Evolutionary conservation across 192 early-diverging fungal genomes (phyloP), one percentile per base, ranked within the genome.

Genomic region (Coemansia aciculifera): DNA sequence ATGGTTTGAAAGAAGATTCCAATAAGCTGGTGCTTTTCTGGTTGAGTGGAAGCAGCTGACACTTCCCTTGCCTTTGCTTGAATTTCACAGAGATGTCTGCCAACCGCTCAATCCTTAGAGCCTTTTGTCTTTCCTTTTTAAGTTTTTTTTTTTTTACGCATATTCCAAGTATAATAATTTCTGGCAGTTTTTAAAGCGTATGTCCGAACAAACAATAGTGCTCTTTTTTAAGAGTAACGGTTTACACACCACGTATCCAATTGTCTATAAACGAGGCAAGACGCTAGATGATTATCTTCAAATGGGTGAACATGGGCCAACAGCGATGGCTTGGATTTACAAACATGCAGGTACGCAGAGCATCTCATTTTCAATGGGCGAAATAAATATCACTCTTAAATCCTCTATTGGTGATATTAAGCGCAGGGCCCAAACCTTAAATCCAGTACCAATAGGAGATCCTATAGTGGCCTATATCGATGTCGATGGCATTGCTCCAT

Each of bases 261-360:
- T 46, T 3, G 3, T 46, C 3, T 46, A 46, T 15, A 15, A 46
- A 19, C 43, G 43, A 46, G 43, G 43, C n/a, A 46, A 46, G n/a
- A 17, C 43, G 4, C 31, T 57, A 8, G 54, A 57, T 6, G 2
- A 32, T 9, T 34, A 17, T 12, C 27, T 57, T 23, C 54, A 57
- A 57, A 57, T 34, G 21, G 54, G 17, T 3, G 43, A 2, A 13
- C 6, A 57, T 17, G 54, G 54, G 7, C 54, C 24, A 34, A 36
- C 19, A 34, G 54, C 34, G 8, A 57, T 57, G 54, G 54, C 54
- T 29, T 57, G 54, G 54, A 57, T 57, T 34, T 7, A 57, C 27
- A 27, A 29, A 57, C 2, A 32, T 7, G 54, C 34, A 13, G 54
- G 54, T 15, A 57, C 54, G 12, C 31, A 57, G 13, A 5, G 12